phyloP scores from a whole-genome alignment of 1,284 basidiomycete species.

The Trichosporon asahii region DNA sequence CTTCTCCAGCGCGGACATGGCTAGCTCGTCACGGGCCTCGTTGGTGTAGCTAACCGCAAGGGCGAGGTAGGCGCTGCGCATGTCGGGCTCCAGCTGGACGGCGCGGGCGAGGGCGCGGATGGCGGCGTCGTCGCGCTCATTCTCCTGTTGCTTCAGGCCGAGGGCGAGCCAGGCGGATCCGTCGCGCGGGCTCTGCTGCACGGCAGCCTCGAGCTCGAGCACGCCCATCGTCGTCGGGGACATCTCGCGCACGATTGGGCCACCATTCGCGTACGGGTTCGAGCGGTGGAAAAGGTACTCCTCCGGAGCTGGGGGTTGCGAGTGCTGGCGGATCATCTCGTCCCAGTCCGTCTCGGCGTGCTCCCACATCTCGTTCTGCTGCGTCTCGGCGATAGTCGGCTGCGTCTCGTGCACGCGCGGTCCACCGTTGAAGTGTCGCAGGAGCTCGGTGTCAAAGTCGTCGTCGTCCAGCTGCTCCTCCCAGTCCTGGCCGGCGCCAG shows the following conservation, averaged over 20 bases:
- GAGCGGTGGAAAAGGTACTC: conserved; percentile 72
- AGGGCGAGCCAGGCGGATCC: conserved; percentile 83
- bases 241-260: conserved; percentile 52
- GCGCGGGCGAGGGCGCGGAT: conserved; percentile 80
- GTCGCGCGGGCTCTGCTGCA: conserved; percentile 71
- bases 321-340: conserved; percentile 53
- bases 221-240: conserved; percentile 57
- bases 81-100: conserved; percentile 71
- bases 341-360: conserved; percentile 80
- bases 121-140: conserved; percentile 89
- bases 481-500: conserved; percentile 45
- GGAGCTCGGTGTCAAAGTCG: conserved; percentile 41
- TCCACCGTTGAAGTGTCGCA: conserved; percentile 38
- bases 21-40: conserved; percentile 69
- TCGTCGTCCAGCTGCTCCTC: conserved; percentile 43
- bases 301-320: conserved; percentile 51
- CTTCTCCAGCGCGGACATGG: conserved; percentile 72
- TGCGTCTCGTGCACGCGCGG: conserved; percentile 26
- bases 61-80: conserved; percentile 82
- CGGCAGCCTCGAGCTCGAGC: conserved; percentile 83
- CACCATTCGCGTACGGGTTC: conserved; percentile 72
- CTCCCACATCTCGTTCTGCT: conserved; percentile 55
- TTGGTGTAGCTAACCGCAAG: conserved; percentile 91
- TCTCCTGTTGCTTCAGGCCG: conserved; percentile 97
- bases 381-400: neutral